Evolutionary conservation across 2,329 filamentous ascomycete genomes (phyloP), one percentile per base, ranked within the genome.

Genomic region (Sarocladium kiliense): DNA sequence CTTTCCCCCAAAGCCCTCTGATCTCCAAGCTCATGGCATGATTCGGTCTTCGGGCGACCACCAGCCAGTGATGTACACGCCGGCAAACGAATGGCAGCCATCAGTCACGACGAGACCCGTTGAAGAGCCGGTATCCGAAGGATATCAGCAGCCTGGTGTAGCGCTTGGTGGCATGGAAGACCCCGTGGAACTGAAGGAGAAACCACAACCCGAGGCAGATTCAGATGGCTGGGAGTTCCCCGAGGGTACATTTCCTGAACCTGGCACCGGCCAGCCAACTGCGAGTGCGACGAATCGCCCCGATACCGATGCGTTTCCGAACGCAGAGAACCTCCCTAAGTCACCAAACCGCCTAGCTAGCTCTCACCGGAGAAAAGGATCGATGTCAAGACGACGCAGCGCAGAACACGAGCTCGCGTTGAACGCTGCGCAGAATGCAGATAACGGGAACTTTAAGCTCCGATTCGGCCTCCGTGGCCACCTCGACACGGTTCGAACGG

Each of bases 161-260:
- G 66, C 68, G 14, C 58, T 74, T 25, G 66, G 66, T 19, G 69
- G 67, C 16, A 61, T 68, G 41, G 74, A 76, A 36, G 69, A 72
- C n/a, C 56, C 67, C 19, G 74, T 74, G 44, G 74, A 76, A 36
- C 62, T 72, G 16, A 64, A 72, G 23, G 77, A 83, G 54, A 80
- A 85, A 65, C 69, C 62, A 58, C 73, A 50, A 39, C 58, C 69
- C 23, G 63, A 65, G 1, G 64, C 69, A 7, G 85, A 88, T 57
- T 66, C 79, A 1, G 92, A 96, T 64, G 89, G 82, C 9, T 99
- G 94, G 94, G 92, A 95, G 65, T 99, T 99, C 62, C 90, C 93
- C 54, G 91, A 97, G 57, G 79, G 84, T 9, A 76, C 79, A n/a
- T 82, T 85, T 54, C 73, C 81, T 0, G 87, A 89, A 39, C 72